Base-by-base conservation (phyloP, 805 yeast genomes). In the Candida incommunis region DNA sequence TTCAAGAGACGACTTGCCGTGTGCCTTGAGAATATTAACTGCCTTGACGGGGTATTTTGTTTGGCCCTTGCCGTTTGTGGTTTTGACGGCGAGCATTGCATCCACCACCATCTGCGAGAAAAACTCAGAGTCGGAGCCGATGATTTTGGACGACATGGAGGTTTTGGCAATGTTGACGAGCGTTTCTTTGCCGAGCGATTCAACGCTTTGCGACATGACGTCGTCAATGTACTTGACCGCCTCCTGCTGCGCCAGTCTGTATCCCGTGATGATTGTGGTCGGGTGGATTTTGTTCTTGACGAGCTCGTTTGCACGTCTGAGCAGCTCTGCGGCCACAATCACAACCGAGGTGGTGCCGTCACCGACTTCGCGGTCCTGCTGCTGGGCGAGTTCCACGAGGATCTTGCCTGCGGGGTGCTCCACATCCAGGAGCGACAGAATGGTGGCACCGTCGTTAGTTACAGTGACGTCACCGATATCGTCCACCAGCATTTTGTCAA, bases 401-500 rank as follows among this genome's bases (percentile, higher is more conserved):
- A 92, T 92, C 67, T 87, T 90, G 16, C 97, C 98, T 1, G 98
- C 98, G 27, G 99, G 99, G 63, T 92, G 98, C 66, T 92, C 96
- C 43, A 92, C 97, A 61, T 92, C 98, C 52, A 92, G 70, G 44
- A 94, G 66, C 7, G 86, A 74, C 51, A 92, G 70, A 56, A 92
- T 92, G 3, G 98, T 92, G 48, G 99, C 98, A 53, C 99, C 99
- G 65, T 92, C 99, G 65, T 92, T 92, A 41, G 99, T 92, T 43
- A 92, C 96, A 3, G 96, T 88, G 41, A 92, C 96, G 66, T 94
- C 98, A 51, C 98, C 98, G 65, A 92, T 94, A 59, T 92, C 98
- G 65, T 92, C 99, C 34, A 92, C 99, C 42, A 92, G 73, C 96
- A 92, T 92, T 69, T 92, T 92, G 68, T 92, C 99, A 44, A 92